phyloP scores from a whole-genome alignment of 2,329 filamentous ascomycete genomes.

The Penicillium palitans region DNA sequence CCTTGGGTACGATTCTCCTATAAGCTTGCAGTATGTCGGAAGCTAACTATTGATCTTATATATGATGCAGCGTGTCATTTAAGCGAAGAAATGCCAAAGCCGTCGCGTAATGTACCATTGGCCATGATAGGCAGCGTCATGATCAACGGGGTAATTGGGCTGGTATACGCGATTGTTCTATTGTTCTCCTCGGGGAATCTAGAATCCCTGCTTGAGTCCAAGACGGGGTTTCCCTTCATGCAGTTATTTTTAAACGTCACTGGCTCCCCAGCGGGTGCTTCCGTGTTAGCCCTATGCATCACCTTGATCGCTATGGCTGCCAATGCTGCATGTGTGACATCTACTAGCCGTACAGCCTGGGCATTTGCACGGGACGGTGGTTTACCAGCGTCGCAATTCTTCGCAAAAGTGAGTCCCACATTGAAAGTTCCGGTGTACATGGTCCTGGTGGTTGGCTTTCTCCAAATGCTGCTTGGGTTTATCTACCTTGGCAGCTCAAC shows the following conservation, averaged over 20 bases:
- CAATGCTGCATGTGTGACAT: slow-evolving; percentile 22
- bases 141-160: slow-evolving; percentile 50
- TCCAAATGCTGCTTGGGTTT: slow-evolving; percentile 50
- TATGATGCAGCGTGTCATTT: slow-evolving; percentile 48
- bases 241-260: slow-evolving; percentile 37
- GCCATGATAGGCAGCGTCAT: slow-evolving; percentile 37
- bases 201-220: slow-evolving; percentile 40
- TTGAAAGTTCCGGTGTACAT: slow-evolving; percentile 50
- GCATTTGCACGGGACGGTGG: slow-evolving; percentile 55
- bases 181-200: slow-evolving; percentile 48
- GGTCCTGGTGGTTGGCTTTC: slow-evolving; percentile 44
- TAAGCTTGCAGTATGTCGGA: too few species aligned
- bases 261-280: slow-evolving; percentile 14
- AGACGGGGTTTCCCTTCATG: slow-evolving; percentile 48
- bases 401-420: slow-evolving; percentile 42
- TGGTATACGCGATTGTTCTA: slow-evolving; percentile 46
- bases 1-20: slow-evolving; percentile 11
- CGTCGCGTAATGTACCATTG: slow-evolving; percentile 32
- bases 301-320: slow-evolving; percentile 19
- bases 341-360: slow-evolving; percentile 39
- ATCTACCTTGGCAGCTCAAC: slow-evolving; percentile 48
- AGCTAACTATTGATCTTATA: slow-evolving; percentile 7
- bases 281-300: slow-evolving; percentile 17
- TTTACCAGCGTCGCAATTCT: slow-evolving; percentile 45
- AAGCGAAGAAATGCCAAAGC: slow-evolving; percentile 36